These are phyloP conservation scores for Diplodia sapinea DNA, from an alignment of 2,329 filamentous ascomycete genomes.

Conservation along the genomic window DNA sequence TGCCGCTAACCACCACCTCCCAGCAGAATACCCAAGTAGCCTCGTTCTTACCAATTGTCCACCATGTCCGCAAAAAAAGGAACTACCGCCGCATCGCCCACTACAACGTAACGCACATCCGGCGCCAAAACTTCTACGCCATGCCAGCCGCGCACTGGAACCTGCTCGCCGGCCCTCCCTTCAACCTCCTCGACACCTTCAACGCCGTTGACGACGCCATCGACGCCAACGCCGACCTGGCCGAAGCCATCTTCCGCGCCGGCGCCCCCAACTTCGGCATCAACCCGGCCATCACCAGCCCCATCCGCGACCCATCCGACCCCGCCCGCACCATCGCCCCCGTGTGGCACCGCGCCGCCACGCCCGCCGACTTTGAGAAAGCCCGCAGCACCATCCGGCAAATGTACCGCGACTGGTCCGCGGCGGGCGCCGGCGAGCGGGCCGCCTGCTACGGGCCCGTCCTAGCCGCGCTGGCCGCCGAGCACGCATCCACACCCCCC, in stretches of 20 bases:
- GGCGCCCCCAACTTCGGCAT: slow-evolving; percentile 45
- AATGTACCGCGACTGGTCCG: slow-evolving; percentile 93
- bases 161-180: slow-evolving; percentile 79
- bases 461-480: slow-evolving; percentile 64
- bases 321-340: slow-evolving; percentile 51
- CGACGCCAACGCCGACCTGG: slow-evolving; percentile 82
- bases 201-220: slow-evolving; percentile 84
- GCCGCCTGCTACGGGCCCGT: slow-evolving; percentile 79
- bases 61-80: slow-evolving; percentile 57
- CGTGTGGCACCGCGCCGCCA: slow-evolving; percentile 74
- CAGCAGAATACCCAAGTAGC: background rate
- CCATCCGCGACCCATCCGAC: slow-evolving; percentile 38
- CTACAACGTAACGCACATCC: slow-evolving; percentile 87
- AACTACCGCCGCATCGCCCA: slow-evolving; percentile 87
- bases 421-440: slow-evolving; percentile 75
- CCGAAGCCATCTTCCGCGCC: slow-evolving; percentile 73
- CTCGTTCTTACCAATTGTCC: background rate
- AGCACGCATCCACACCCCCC: slow-evolving; percentile 46
- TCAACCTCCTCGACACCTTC: slow-evolving; percentile 80
- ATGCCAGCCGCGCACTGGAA: slow-evolving; percentile 84
- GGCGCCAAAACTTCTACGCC: slow-evolving; percentile 91
- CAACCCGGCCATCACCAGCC: slow-evolving; percentile 52
- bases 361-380: slow-evolving; percentile 80
- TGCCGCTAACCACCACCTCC: background rate
- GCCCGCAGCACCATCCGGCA: slow-evolving; percentile 90